Conservation (phyloP, 352 stramenopile genomes). For the Peronosclerospora sorghi region DNA sequence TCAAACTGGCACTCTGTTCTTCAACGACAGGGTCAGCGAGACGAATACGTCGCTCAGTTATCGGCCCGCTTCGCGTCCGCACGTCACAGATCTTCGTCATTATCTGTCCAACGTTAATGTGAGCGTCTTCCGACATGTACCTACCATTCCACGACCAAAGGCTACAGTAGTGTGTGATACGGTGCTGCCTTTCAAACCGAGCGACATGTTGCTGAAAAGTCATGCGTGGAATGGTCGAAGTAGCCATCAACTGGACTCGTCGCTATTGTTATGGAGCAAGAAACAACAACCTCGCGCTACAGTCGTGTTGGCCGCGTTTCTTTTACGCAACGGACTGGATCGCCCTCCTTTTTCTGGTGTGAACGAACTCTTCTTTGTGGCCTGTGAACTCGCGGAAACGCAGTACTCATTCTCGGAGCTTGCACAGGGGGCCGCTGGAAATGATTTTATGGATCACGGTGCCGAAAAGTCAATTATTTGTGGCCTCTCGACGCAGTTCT, state of each 20-base stretch:
- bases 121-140: constrained; percentile 24
- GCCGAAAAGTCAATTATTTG: constrained; percentile 33
- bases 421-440: constrained; percentile 40
- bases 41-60: constrained; percentile 32
- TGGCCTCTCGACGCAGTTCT: constrained; percentile 48
- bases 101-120: constrained; percentile 53
- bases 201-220: constrained; percentile 38
- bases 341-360: constrained; percentile 48
- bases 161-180: constrained; percentile 18
- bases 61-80: constrained; percentile 12
- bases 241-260: constrained; percentile 68
- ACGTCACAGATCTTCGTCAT: constrained; percentile 27
- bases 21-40: constrained; percentile 38
- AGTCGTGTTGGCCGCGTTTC: constrained; percentile 46
- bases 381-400: constrained; percentile 54
- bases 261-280: constrained; percentile 68
- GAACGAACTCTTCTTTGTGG: constrained; percentile 74
- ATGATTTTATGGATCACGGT: constrained; percentile 23
- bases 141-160: constrained; percentile 20
- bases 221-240: constrained; percentile 55
- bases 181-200: constrained; percentile 24
- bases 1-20: constrained; percentile 45
- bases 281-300: constrained; percentile 49
- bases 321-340: constrained; percentile 25
- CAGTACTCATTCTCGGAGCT: constrained; percentile 60